Conservation (phyloP, 805 yeast genomes). For the Wickerhamomyces silvicola region DNA sequence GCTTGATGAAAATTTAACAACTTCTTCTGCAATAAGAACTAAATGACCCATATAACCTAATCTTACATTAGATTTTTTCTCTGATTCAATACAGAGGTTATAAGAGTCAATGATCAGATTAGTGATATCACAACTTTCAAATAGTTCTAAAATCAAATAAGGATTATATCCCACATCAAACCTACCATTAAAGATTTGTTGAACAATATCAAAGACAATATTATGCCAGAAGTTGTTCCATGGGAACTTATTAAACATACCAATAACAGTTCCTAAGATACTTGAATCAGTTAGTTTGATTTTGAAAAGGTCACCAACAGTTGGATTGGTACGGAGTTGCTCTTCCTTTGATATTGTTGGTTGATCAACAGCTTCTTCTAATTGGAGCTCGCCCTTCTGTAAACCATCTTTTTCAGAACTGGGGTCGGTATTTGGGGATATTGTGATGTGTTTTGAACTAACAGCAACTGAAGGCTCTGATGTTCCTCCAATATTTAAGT, state of each 20-base stretch:
- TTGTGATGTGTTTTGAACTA: conserved; percentile 18
- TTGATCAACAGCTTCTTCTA: conserved; percentile 3
- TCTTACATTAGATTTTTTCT: conserved; percentile 55
- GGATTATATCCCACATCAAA: conserved; percentile 69
- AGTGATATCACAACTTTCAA: conserved; percentile 54
- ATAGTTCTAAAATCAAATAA: conserved; percentile 53
- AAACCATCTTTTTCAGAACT: conserved; percentile 1
- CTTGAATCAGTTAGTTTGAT: conserved; percentile 60
- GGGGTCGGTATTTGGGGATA: conserved; percentile 19
- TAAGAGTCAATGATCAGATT: conserved; percentile 62
- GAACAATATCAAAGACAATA: conserved; percentile 78
- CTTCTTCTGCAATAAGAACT: conserved; percentile 90
- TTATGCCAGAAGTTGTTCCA: conserved; percentile 86
- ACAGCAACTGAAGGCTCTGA: conserved; percentile 25
- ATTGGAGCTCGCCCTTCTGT: conserved; percentile 9
- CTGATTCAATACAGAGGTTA: conserved; percentile 49
- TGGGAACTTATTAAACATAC: conserved; percentile 65
- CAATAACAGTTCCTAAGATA: conserved; percentile 52
- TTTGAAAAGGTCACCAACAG: conserved; percentile 69
- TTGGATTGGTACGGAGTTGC: conserved; percentile 44
- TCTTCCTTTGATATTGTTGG: conserved; percentile 12
- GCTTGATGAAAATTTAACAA: conserved; percentile 67
- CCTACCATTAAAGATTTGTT: conserved; percentile 73
- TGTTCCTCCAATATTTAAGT: conserved; percentile 21
- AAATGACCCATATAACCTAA: conserved; percentile 97